Base-by-base conservation (phyloP, 495 filamentous ascomycete genomes). In the Annulohypoxylon bovei region DNA sequence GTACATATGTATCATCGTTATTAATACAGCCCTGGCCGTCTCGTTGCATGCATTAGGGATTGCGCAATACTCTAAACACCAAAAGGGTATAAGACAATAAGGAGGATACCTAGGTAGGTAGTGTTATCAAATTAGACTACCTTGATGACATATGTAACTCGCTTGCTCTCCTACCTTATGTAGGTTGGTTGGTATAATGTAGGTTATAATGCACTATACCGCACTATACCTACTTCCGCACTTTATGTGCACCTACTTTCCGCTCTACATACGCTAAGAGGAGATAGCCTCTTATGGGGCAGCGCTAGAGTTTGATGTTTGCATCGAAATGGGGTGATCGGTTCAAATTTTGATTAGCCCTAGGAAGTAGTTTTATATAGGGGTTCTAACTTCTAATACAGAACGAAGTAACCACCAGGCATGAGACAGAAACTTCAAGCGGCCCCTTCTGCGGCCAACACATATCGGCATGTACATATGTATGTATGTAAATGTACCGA, bases 401-500 rank as follows among this genome's bases (percentile, higher is more conserved):
- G n/a, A 58, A 32, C 0, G 8, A 42, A 23, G 53, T 57, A 66
- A 37, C 28, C 16, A 37, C 28, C 16, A 11, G n/a, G 28, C 65
- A 68, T 68, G 65, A 23, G 65, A 62, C 57, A 61, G 18, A 49
- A 68, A 55, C 39, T 37, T 46, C 49, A 62, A 68, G 65, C 65
- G 65, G 65, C 65, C 65, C 40, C 37, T 62, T 49, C 49, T 68
- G 65, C 65, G 65, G 30, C 65, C 65, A 14, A 6, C 28, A 62
- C 39, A 14, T 28, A 65, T 65, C 62, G 62, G 55, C 30, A 44
- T 50, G 33, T 64, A 60, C 40, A 58, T 62, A 61, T 18, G 16
- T 58, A 59, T 37, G 33, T 57, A 30, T 47, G 52, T 23, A 39
- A 50, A 67, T 42, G 55, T 67, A 58, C 64, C 64, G 64, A 60